These are phyloP conservation scores for Rhizopogon salebrosus DNA, from an alignment of 768 basidiomycete genomes.

Conservation along the genomic window DNA sequence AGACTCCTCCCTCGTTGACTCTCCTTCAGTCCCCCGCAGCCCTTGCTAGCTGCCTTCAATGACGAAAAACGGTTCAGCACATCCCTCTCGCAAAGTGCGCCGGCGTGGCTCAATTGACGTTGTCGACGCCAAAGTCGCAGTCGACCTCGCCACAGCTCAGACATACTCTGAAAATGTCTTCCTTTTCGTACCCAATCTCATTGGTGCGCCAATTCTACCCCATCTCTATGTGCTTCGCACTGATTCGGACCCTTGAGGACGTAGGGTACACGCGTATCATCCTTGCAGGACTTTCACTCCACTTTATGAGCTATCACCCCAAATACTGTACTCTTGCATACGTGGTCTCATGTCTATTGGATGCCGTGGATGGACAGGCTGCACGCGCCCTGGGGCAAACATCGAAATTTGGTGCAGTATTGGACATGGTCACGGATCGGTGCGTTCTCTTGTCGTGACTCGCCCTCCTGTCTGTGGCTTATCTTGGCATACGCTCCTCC, in stretches of 20 bases:
- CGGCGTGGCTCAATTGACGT: constrained; percentile 57
- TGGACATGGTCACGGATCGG: constrained; percentile 99
- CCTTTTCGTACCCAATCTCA: constrained; percentile 94
- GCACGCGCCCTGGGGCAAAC: constrained; percentile 86
- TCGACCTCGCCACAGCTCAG: constrained; percentile 83
- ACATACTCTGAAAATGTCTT: constrained; percentile 94
- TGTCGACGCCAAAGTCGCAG: constrained; percentile 79
- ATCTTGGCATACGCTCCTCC: constrained; percentile 3
- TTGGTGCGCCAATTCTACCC: constrained; percentile 50
- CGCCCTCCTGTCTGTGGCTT: not conserved
- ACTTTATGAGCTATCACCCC: constrained; percentile 94
- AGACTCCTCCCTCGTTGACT: not conserved
- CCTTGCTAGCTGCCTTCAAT: not conserved
- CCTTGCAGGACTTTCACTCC: constrained; percentile 81
- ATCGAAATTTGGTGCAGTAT: constrained; percentile 93
- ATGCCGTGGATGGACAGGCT: constrained; percentile 92
- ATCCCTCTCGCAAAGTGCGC: constrained; percentile 25
- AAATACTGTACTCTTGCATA: constrained; percentile 89
- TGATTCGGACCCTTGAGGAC: not conserved
- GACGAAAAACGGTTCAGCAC: constrained; percentile 24
- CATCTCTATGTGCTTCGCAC: not conserved
- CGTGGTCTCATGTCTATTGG: constrained; percentile 84
- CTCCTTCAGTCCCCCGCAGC: not conserved
- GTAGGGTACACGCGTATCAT: constrained; percentile 88
- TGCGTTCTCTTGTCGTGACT: constrained; percentile 30